Base-by-base conservation (phyloP, 805 yeast genomes). In the Candida boleticola region DNA sequence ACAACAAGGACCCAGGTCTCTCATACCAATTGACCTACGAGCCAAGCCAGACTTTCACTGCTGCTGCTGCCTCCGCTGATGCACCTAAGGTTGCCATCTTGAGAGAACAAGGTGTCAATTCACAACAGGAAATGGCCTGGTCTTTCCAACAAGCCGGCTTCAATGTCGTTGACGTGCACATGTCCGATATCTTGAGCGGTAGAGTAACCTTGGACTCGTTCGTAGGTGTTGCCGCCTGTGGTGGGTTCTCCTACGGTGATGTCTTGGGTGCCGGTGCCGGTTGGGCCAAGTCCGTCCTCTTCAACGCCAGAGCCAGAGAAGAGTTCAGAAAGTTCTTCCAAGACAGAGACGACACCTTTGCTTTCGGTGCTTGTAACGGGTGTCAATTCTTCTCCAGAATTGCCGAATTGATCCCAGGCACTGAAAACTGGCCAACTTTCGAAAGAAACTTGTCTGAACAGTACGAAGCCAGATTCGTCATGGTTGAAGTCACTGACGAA, bases 81-180 rank as follows among this genome's bases (percentile, higher is more conserved):
- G 80, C 72, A 57, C 99, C 99, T 39, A 85, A 81, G 65, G 98
- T 93, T 51, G 99, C 98, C 31, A 89, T 93, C 43, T 74, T 93
- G 57, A 85, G 99, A 71, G 99, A 93, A 63, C 99, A 93, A 70
- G 99, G 99, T 70, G 97, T 93, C 42, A 93, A 93, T 64, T 95
- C 97, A 27, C 96, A 92, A 62, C 87, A 85, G 75, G 99, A 93
- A 71, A 90, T 93, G 97, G 97, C 98, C 2, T 90, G 95, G 88
- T 79, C 92, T 50, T 89, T 93, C 77, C 83, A 83, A 61, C 89
- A 83, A 63, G 96, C 98, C 27, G 99, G 99, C 0, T 93, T 93
- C 64, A 89, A 82, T 17, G 76, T 90, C n/a, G 80, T 87, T 45
- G 99, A 93, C 65, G 96, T 93, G 31, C 97, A 95, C 58, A 93